Evolutionary conservation across 441 rosid genomes (phyloP).

Genomic region (Adansonia madagascariensis): DNA sequence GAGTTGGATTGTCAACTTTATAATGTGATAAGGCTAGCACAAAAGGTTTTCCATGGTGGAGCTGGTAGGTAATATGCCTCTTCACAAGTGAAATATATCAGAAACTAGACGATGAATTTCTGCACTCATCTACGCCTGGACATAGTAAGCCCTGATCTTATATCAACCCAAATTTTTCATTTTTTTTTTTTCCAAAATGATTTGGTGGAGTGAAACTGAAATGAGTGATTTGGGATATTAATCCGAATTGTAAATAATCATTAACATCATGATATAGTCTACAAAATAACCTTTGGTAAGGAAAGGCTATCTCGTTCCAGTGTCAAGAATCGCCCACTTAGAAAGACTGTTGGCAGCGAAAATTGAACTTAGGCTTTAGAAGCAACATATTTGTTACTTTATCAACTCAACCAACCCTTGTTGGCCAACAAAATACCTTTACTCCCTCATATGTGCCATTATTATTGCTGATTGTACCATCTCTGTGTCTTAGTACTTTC

Average conservation of each 20-base stretch:
- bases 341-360: too few relatives aligned
- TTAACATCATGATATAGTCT: constrained; percentile 4
- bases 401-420: not conserved
- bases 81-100: not conserved
- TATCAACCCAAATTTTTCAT: not conserved
- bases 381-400: not conserved
- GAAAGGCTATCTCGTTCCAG: too few relatives aligned
- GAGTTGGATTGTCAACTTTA: not conserved
- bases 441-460: not conserved
- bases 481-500: not conserved
- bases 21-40: not conserved
- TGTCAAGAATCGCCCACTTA: not conserved
- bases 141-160: not conserved
- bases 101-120: not conserved
- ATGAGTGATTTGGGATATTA: not conserved
- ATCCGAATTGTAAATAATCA: not conserved
- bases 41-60: constrained; percentile 5
- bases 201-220: not conserved
- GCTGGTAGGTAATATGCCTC: constrained; percentile 8
- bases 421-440: not conserved
- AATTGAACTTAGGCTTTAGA: not conserved
- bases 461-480: not conserved
- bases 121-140: not conserved
- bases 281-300: not conserved
- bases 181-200: not conserved